Percentiles rank a stretch among this genome's conserved stretches.
Conservation (phyloP, 371 early-diverging fungal genomes). For the Zychaea mexicana region DNA sequence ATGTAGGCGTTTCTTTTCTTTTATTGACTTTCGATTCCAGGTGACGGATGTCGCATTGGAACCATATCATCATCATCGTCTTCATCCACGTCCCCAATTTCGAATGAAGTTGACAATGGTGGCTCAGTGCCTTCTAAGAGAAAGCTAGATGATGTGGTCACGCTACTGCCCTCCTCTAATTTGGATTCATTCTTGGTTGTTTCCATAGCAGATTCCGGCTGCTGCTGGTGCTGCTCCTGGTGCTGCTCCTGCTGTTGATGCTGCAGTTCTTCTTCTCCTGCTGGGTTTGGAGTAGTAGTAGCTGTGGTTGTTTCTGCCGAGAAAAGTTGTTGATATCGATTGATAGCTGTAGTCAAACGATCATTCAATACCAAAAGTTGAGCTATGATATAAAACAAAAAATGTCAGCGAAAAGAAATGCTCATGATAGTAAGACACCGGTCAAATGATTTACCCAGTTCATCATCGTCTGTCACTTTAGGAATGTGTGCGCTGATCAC, state of each 20-base stretch:
- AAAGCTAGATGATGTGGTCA: constrained; percentile 2
- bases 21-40: constrained; percentile 1
- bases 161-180: not conserved
- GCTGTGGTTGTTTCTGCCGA: not conserved
- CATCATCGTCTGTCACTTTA: constrained; percentile 29
- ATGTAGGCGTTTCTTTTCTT: too few relatives aligned
- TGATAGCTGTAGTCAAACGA: constrained; percentile 29
- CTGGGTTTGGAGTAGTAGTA: not conserved
- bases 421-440: too few relatives aligned
- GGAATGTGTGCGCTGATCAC: constrained; percentile 37
- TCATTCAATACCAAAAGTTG: constrained; percentile 39
- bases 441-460: constrained; percentile 35
- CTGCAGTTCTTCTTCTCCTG: not conserved
- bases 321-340: constrained; percentile 21
- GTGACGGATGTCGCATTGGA: constrained; percentile 11
- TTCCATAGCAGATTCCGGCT: not conserved
- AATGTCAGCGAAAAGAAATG: not conserved
- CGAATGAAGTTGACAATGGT: constrained; percentile 36
- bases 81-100: constrained; percentile 59
- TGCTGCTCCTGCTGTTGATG: not conserved
- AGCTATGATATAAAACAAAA: constrained; percentile 17
- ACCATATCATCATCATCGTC: constrained; percentile 35
- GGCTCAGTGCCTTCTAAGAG: constrained; percentile 13
- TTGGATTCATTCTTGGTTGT: not conserved
- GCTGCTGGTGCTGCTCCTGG: constrained; percentile 10